Percentiles rank a stretch among this genome's conserved stretches.
Evolutionary conservation across 306 rosid species (phyloP).

Genomic region (Glycyrrhiza uralensis): DNA sequence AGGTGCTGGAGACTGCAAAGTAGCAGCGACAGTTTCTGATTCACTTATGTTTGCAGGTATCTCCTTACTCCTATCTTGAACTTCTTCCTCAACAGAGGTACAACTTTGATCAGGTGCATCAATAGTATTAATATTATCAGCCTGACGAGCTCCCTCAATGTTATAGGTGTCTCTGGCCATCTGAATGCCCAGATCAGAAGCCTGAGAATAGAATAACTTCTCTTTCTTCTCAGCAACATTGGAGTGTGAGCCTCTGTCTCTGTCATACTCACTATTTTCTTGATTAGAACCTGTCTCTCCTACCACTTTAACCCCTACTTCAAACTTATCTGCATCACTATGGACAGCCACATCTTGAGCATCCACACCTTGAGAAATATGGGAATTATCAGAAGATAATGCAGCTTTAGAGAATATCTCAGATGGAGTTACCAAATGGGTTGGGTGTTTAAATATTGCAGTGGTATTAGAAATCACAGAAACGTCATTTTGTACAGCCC

Average conservation of each 20-base stretch:
- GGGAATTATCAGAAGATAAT: constrained; percentile 49
- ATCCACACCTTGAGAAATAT: constrained; percentile 40
- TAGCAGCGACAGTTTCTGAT: constrained; percentile 29
- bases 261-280: constrained; percentile 33
- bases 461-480: constrained; percentile 43
- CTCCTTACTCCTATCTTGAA: constrained; percentile 43
- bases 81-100: constrained; percentile 33
- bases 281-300: constrained; percentile 40
- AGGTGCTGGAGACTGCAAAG: constrained; percentile 47
- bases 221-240: constrained; percentile 46
- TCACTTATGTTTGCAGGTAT: constrained; percentile 37
- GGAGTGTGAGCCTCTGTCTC: constrained; percentile 34
- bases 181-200: constrained; percentile 61
- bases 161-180: constrained; percentile 53
- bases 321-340: constrained; percentile 38
- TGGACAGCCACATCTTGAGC: constrained; percentile 45
- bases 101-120: constrained; percentile 30
- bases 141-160: constrained; percentile 35
- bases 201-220: constrained; percentile 66
- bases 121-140: constrained; percentile 29
- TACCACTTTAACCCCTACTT: constrained; percentile 51
- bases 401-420: constrained; percentile 53
- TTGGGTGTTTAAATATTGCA: constrained; percentile 47
- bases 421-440: constrained; percentile 72
- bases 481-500: constrained; percentile 34